Evolutionary conservation across 495 filamentous ascomycete species (phyloP), one percentile per base, ranked within the genome.

Genomic region (Aspergillus haitiensis): DNA sequence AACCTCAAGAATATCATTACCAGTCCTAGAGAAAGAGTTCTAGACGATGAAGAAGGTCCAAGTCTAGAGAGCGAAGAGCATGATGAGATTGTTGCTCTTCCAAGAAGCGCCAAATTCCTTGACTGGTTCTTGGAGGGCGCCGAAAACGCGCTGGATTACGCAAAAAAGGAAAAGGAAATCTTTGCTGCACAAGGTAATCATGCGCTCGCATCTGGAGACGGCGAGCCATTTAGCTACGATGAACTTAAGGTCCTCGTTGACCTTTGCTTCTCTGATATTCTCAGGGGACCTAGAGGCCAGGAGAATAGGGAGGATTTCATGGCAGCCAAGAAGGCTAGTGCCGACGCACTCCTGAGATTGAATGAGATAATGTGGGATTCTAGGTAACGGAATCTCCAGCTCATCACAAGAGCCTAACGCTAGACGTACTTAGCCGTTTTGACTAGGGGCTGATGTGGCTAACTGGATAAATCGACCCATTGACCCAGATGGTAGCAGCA

Each of bases 1-100:
- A 96, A 96, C 63, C 81, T 98, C 53, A 95, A 93, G 73, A 94
- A 94, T 55, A 88, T 98, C 59, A 91, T 78, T 52, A 66, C 75
- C 12, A 68, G 74, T 37, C 67, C 73, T 6, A 55, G 55, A 13
- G 55, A 58, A 5, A 59, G 69, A 11, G 16, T 59, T 2, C 35
- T 15, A 0, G 13, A 55, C 27, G 62, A 60, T 27, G 48, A 59
- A 8, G 15, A 64, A 58, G 21, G 47, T 3, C 48, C 60, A 16
- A 61, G 64, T 11, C 36, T 52, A 44, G 47, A 57, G 52, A 13
- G 16, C n/a, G 59, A 47, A 10, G 49, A 61, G 16, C 44, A 64
- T 5, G 62, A 56, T n/a, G 75, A 84, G n/a, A 78, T 85, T 4
- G 86, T 88, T 5, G 81, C 84, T 36, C 81, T 98, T 37, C 80